Evolutionary conservation across 2,329 filamentous ascomycete species (phyloP), one percentile per base, ranked within the genome.

Genomic region (Aureobasidium sp.): DNA sequence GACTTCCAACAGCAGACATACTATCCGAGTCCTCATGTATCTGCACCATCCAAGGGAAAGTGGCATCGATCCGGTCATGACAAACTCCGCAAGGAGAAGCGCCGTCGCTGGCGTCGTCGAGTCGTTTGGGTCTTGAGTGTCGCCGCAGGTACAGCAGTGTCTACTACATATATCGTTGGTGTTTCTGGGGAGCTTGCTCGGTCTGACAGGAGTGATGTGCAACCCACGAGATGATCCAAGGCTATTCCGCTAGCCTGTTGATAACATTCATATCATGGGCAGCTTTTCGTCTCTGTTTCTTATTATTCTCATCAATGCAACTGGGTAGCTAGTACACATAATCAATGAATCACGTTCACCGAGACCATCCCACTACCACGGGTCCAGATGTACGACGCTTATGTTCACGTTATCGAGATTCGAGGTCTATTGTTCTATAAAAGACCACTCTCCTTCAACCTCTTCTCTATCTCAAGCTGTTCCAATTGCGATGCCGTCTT

Each of bases 91-190:
- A 68, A 73, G 23, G 51, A 55, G 2, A 55, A 23, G 37, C 61
- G 79, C 1, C 75, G 73, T 0, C 81, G 78, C 67, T 62, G 62
- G 25, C 54, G 63, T n/a, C 57, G 65, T 7, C 59, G 57, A 10
- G 21, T 67, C 33, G 58, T 60, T 19, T 80, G 79, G 63, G 65
- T 83, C 23, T 63, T 81, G 1, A 64, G 84, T 0, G 81, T 82
- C 0, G 82, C 82, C 1, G 75, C 75, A 0, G 83, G 79, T 71
- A 73, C 83, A 1, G 81, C 77, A 0, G 83, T 79, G 1, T 46
- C 23, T n/a, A 71, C 80, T 2, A 79, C 79, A 1, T 88, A 87
- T 66, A 79, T 78, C 1, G 72, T 83, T 21, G 83, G 84, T 9
- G 78, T 84, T 15, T 73, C 84, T n/a, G 75, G 75, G 1, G 84